Base-by-base conservation (phyloP, 2,329 filamentous ascomycete genomes). In the Cladosporium sp. region DNA sequence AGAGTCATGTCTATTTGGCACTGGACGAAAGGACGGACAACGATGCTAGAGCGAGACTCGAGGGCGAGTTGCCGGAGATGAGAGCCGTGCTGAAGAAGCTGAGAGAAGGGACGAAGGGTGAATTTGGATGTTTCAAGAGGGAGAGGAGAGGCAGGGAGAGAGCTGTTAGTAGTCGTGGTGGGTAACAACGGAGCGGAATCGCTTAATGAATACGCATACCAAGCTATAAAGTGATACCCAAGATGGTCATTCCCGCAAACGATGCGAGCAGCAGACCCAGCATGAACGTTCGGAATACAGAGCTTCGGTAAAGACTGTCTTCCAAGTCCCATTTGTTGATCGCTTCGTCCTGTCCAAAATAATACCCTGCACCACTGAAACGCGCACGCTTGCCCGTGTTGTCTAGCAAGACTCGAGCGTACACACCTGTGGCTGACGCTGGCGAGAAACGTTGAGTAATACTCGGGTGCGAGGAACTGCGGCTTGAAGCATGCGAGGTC, bases 1-100 rank as follows among this genome's bases (percentile, higher is more conserved):
- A 97, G 76, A 88, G 88, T 66, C 86, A 92, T 72, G 93, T 99
- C 50, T 99, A 97, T 74, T 85, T 94, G 64, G 91, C 94, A 71
- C 79, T 99, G 15, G 94, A 99, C 72, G 83, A 85, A 60, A 86
- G 92, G 51, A 97, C 94, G 55, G 92, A 96, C 70, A 92, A 94
- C 67, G 88, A 91, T 60, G 92, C 92, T 3, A 82, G 94, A 52
- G 83, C 86, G 11, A 82, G 84, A 61, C 77, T 99, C 66, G 93
- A 97, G 76, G 86, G 84, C 57, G 93, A 97, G 77, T 76, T 99
- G 65, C 89, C 90, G 2, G 91, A 92, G 71, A 92, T 99, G 89
- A 85, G 93, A 62, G 87, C 83, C 51, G 87, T 93, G 47, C 78
- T 99, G 65, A 97, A 97, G 82, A 85, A 85, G 66, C 76, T 96